These are phyloP conservation scores for Steccherinum ochraceum DNA, from an alignment of 768 basidiomycete species.

Conservation along the genomic window DNA sequence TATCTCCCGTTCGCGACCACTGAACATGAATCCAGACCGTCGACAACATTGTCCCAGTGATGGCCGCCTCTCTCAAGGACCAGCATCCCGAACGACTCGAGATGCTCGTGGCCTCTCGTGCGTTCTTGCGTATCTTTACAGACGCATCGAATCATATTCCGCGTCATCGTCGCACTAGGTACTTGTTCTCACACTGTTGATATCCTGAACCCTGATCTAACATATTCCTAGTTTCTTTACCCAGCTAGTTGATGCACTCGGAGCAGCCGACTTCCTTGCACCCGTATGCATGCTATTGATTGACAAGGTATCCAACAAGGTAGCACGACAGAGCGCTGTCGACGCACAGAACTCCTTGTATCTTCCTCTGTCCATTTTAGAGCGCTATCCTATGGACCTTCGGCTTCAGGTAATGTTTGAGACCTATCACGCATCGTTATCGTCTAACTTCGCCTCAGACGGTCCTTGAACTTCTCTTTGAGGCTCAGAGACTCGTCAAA, in stretches of 20 bases:
- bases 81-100: constrained; percentile 47
- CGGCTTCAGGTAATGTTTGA: constrained; percentile 50
- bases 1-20: neutral
- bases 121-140: constrained; percentile 87
- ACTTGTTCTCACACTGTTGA: constrained; percentile 18
- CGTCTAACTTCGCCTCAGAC: constrained; percentile 36
- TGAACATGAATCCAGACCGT: constrained; percentile 65
- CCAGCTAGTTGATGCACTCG: constrained; percentile 80
- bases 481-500: constrained; percentile 50
- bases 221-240: constrained; percentile 65
- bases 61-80: constrained; percentile 72
- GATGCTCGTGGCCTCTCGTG: constrained; percentile 63
- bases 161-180: constrained; percentile 88
- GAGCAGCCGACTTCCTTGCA: constrained; percentile 71
- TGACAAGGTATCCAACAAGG: constrained; percentile 67
- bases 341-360: constrained; percentile 56
- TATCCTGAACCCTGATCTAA: constrained; percentile 7
- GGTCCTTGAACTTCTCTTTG: constrained; percentile 58
- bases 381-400: constrained; percentile 40
- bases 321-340: constrained; percentile 52
- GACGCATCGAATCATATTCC: constrained; percentile 91
- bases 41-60: constrained; percentile 88
- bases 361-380: constrained; percentile 62
- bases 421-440: neutral
- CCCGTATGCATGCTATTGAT: constrained; percentile 81